A percentile compares a stretch with the other conserved stretches of the same genome.
Evolutionary conservation across 2,329 filamentous ascomycete species (phyloP).

Genomic region (Apiospora malaysiana): DNA sequence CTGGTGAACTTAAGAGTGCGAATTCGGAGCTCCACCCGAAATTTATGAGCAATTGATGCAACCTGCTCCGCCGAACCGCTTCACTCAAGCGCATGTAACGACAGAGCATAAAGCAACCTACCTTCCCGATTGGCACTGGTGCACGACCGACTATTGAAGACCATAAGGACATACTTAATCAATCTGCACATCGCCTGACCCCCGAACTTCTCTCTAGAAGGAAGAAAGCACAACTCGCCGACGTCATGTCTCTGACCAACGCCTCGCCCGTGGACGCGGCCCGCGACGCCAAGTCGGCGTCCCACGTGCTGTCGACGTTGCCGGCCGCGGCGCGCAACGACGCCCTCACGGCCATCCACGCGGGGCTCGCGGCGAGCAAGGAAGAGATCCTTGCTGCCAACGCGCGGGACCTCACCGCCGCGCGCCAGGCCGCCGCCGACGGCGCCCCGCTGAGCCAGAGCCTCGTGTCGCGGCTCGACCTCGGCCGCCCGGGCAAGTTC

Average conservation of each 20-base stretch:
- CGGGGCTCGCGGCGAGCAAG: conserved; percentile 72
- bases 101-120: neutral
- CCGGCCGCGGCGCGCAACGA: conserved; percentile 78
- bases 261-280: conserved; percentile 81
- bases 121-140: neutral
- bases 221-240: neutral
- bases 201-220: neutral
- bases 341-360: conserved; percentile 82
- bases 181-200: no score
- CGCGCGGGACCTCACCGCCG: conserved; percentile 77
- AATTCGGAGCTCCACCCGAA: conserved; percentile 17
- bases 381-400: conserved; percentile 87
- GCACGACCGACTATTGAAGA: neutral
- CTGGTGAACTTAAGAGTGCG: neutral
- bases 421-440: conserved; percentile 73
- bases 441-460: conserved; percentile 77
- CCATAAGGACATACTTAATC: no score
- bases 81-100: neutral
- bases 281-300: conserved; percentile 77
- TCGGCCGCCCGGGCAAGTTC: conserved; percentile 87
- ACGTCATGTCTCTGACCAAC: conserved; percentile 84
- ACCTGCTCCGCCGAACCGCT: conserved; percentile 1
- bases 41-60: conserved; percentile 6
- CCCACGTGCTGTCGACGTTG: conserved; percentile 82
- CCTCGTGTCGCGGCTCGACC: conserved; percentile 85